phyloP scores from a whole-genome alignment of 2,329 filamentous ascomycete species.

The Botryotinia globosa region DNA sequence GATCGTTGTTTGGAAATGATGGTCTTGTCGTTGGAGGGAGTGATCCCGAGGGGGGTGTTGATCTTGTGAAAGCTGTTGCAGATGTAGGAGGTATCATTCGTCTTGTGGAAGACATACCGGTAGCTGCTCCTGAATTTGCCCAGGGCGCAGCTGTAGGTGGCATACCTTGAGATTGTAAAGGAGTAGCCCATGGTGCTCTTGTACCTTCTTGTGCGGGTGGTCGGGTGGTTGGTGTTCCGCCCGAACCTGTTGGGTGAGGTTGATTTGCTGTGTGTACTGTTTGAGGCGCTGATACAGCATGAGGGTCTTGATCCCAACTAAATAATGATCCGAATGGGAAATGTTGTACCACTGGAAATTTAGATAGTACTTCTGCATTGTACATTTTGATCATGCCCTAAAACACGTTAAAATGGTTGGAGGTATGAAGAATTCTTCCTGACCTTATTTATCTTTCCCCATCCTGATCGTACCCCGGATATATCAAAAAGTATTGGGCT shows the following conservation, averaged over 20 bases:
- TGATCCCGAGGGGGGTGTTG: slow-evolving; percentile 28
- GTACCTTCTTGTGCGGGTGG: slow-evolving; percentile 31
- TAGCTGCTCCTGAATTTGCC: slow-evolving; percentile 30
- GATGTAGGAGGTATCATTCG: slow-evolving; percentile 8
- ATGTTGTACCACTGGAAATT: slow-evolving; percentile 98
- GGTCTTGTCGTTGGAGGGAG: slow-evolving; percentile 37
- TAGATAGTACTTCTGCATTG: slow-evolving; percentile 90
- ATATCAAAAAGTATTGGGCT: slow-evolving; percentile 94
- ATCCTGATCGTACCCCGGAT: slow-evolving; percentile 85
- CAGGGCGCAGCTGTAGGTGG: slow-evolving; percentile 24
- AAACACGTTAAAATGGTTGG: background rate
- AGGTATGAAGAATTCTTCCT: background rate
- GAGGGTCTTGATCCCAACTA: slow-evolving; percentile 67
- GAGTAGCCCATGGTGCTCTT: slow-evolving; percentile 34
- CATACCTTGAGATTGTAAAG: slow-evolving; percentile 25
- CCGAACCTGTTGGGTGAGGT: slow-evolving; percentile 48
- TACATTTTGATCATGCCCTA: slow-evolving; percentile 99
- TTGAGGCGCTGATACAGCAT: slow-evolving; percentile 48
- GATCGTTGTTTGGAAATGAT: slow-evolving; percentile 25
- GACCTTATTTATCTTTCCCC: slow-evolving; percentile 96
- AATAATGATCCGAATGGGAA: slow-evolving; percentile 83
- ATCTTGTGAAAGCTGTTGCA: slow-evolving; percentile 21
- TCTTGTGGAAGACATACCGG: background rate
- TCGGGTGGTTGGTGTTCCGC: slow-evolving; percentile 24
- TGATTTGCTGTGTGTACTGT: slow-evolving; percentile 59